Evolutionary conservation across 768 basidiomycete genomes (phyloP).

Genomic region (Melanogaster broomeanus): DNA sequence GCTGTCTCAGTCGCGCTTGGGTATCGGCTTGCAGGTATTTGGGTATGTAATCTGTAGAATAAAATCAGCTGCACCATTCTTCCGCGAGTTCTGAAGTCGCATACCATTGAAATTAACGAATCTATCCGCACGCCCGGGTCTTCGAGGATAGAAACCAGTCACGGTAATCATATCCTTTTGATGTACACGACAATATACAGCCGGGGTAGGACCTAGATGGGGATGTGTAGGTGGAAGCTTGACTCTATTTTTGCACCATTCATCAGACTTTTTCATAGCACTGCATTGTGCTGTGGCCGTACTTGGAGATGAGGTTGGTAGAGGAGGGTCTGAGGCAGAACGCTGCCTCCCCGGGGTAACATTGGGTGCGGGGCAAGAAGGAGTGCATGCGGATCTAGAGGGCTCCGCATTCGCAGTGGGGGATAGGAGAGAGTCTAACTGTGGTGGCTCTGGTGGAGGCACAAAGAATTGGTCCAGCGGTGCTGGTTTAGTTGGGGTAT

Average conservation of each 20-base stretch:
- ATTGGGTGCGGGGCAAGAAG: constrained; percentile 9
- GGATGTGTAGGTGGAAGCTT: constrained; percentile 40
- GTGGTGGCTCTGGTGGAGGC: constrained; percentile 32
- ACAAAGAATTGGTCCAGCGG: constrained; percentile 18
- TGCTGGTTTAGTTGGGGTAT: constrained; percentile 13
- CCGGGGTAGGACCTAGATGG: constrained; percentile 27
- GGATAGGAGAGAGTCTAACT: constrained; percentile 31
- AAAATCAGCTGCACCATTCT: constrained; percentile 5
- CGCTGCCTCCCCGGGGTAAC: constrained; percentile 22
- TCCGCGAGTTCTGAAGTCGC: constrained; percentile 10
- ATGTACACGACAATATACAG: constrained; percentile 67
- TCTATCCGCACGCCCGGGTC: constrained; percentile 35
- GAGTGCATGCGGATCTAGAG: constrained; percentile 5
- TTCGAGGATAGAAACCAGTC: constrained; percentile 60
- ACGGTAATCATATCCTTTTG: constrained; percentile 47
- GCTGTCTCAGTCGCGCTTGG: constrained; percentile 52
- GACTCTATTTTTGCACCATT: constrained; percentile 60
- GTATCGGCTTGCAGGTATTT: constrained; percentile 61
- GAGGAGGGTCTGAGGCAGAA: constrained; percentile 16
- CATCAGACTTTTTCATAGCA: constrained; percentile 64
- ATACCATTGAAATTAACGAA: constrained; percentile 64
- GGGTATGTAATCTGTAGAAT: constrained; percentile 62
- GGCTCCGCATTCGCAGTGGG: constrained; percentile 5
- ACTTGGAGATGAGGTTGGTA: constrained; percentile 17
- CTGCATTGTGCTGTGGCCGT: constrained; percentile 49